A percentile compares a stretch with the other conserved stretches of the same genome.
These are phyloP conservation scores for Microthlaspi erraticum DNA, from an alignment of 345 rosid genomes.

Conservation along the genomic window DNA sequence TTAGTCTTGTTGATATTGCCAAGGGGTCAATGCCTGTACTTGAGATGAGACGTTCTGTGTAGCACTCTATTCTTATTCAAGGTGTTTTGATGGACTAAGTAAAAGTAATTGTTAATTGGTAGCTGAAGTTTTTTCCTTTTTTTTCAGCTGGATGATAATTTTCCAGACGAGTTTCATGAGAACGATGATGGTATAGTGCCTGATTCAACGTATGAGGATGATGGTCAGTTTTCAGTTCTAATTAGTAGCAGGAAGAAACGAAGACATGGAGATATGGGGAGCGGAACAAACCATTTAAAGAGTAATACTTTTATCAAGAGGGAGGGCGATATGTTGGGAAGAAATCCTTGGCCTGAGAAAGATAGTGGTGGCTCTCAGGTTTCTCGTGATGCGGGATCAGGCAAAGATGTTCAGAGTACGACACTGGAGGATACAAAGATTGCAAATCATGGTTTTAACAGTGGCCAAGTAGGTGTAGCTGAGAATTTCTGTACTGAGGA, in stretches of 20 bases:
- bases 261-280: constrained; percentile 49
- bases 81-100: not conserved
- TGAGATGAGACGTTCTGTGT: not conserved
- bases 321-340: constrained; percentile 57
- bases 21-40: not conserved
- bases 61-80: not conserved
- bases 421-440: constrained; percentile 51
- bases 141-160: constrained; percentile 65
- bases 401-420: constrained; percentile 50
- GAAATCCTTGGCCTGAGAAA: constrained; percentile 57
- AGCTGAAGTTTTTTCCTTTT: constrained; percentile 13
- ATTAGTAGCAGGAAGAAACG: constrained; percentile 54
- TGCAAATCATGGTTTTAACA: constrained; percentile 52
- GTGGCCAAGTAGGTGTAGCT: constrained; percentile 40
- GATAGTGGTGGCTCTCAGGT: constrained; percentile 50
- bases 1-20: constrained; percentile 27
- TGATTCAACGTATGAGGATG: constrained; percentile 47
- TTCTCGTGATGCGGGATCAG: constrained; percentile 48
- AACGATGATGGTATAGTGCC: constrained; percentile 84
- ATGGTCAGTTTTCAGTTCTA: constrained; percentile 47
- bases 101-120: constrained; percentile 7
- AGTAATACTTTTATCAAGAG: constrained; percentile 45
- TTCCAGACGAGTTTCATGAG: constrained; percentile 57
- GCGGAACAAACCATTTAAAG: constrained; percentile 32
- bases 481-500: constrained; percentile 49